Base-by-base conservation (phyloP, 2,329 filamentous ascomycete genomes). In the Diaporthe australafricana region DNA sequence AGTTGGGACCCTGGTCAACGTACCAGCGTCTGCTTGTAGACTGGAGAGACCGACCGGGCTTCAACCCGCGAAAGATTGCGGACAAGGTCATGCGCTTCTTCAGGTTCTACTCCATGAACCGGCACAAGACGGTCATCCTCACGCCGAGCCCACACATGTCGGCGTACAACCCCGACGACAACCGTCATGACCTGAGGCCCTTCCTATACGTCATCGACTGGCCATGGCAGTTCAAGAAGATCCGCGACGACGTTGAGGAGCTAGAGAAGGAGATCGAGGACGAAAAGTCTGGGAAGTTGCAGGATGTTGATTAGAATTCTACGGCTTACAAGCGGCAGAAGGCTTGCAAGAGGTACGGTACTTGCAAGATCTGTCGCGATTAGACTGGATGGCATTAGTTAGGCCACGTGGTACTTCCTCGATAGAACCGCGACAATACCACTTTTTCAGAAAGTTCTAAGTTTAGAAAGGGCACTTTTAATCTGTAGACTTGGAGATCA, bases 41-140 rank as follows among this genome's bases (percentile, higher is more conserved):
- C 55, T 84, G 88, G 74, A 77, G 77, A 20, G 77, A 79, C 17
- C 75, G 78, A 17, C 74, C 74, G 0, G 78, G 78, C 16, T 78
- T 79, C 56, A 76, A 75, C 14, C 80, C 81, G 1, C 70, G 76
- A 4, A 73, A 82, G 75, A 83, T 87, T 80, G 79, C 83, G 55
- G 78, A 83, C 75, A 87, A 84, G 79, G 84, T 83, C 16, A 78
- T 80, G 68, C 78, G 79, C 9, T 85, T 85, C 76, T 85, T 80
- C 75, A 78, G 78, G 35, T 88, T 86, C 75, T 90, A 91, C 77
- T 83, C 87, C 0, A 89, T 92, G 75, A 92, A 92, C 77, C 81
- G 91, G 12, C 90, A 92, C 79, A 93, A 93, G 81, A 86, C 87
- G 79, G 91, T 89, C 1, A 86, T 88, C 11, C 79, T 90, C 63